Evolutionary conservation across 2,329 filamentous ascomycete species (phyloP), one percentile per base, ranked within the genome.

Genomic region (Aureobasidium uvarum): DNA sequence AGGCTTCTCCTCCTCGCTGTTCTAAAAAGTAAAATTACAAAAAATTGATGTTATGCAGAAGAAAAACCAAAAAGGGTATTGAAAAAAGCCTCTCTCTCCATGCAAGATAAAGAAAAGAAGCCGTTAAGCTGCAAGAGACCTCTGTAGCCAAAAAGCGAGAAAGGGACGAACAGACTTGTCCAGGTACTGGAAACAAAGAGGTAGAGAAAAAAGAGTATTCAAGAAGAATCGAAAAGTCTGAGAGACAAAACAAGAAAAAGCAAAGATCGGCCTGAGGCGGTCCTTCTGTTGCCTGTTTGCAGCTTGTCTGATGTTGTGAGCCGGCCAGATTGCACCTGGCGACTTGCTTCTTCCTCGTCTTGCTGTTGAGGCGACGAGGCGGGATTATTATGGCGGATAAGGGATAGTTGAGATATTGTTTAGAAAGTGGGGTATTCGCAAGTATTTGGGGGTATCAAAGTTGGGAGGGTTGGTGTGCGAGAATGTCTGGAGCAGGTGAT

Each of bases 1-100:
- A 28, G 5, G 16, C 14, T 13, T 48, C 13, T 48, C 45, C 45
- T 28, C 41, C 28, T 41, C 5, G 45, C 45, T 48, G 20, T 48
- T 48, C 33, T 48, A 45, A 45, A 58, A 39, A 45, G 39, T 58
- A 58, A 31, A 58, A 58, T 58, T 58, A 58, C 54, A 58, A 58
- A 11, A 36, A 28, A 20, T 58, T 25, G 18, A 36, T 55, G 52
- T 45, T 55, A 55, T 55, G 33, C 20, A 36, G 33, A n/a, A 39
- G 41, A 18, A 25, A 33, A 18, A 25, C 28, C 13, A 16, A 5
- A n/a, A 33, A 33, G 33, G 20, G 23, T 56, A 56, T 28, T 28
- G 31, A 43, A n/a, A n/a, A 39, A 52, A 8, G 36, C 20, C 36
- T 28, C 52, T 55, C 52, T 55, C 52, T 55, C 14, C 23, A 18